These are phyloP conservation scores for Taxillus chinensis DNA, from an alignment of 164 flowering plant species.

Conservation along the genomic window DNA sequence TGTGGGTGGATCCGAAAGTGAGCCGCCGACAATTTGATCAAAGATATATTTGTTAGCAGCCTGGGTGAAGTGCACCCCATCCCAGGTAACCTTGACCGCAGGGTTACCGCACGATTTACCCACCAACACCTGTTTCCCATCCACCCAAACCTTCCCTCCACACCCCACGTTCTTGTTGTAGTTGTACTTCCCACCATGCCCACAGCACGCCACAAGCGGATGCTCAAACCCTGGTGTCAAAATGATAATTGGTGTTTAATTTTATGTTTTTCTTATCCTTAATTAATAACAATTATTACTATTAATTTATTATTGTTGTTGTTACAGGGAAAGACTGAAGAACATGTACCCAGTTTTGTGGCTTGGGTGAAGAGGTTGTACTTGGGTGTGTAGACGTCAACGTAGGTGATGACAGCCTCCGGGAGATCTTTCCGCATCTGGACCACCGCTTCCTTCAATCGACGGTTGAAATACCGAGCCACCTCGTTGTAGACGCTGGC, in stretches of 20 bases:
- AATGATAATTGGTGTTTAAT: no score
- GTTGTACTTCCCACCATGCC: conserved; percentile 1
- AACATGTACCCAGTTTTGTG: conserved; percentile 16
- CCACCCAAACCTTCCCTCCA: neutral
- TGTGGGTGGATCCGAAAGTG: neutral
- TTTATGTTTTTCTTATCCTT: no score
- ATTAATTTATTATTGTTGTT: no score
- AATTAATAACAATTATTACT: no score
- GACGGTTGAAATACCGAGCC: conserved; percentile 24
- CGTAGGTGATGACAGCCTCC: conserved; percentile 29
- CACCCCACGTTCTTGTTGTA: neutral
- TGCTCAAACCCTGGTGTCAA: neutral
- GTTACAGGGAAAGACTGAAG: no score
- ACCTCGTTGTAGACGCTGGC: conserved; percentile 25
- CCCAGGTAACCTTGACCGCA: neutral
- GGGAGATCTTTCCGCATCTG: conserved; percentile 24
- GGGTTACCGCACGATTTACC: neutral
- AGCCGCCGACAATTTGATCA: neutral
- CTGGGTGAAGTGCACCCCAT: conserved; percentile 1
- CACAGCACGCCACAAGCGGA: neutral
- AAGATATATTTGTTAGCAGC: neutral
- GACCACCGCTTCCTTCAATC: conserved; percentile 16
- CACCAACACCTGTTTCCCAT: neutral
- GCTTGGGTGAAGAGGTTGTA: conserved; percentile 19
- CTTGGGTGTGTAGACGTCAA: conserved; percentile 32